Evolutionary conservation across 2,329 filamentous ascomycete genomes (phyloP).

Genomic region (Neoscytalidium dimidiatum): DNA sequence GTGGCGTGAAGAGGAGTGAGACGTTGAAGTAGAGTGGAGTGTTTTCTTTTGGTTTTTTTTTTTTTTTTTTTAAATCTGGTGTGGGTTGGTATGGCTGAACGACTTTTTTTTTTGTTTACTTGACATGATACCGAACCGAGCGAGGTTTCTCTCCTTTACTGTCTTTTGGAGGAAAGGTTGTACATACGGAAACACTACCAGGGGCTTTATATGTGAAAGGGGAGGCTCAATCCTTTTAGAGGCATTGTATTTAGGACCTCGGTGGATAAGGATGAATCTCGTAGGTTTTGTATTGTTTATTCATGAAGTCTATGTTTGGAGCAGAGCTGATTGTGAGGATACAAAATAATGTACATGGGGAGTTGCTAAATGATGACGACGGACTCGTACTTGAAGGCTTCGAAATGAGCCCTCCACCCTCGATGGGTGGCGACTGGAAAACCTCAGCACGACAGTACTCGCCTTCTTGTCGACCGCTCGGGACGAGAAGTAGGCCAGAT

Average conservation of each 20-base stretch:
- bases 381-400: not conserved
- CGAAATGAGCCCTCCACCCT: not conserved
- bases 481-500: not conserved
- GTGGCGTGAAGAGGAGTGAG: conserved; percentile 16
- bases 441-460: not conserved
- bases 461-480: not conserved
- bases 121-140: conserved; percentile 5
- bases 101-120: not conserved
- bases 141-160: conserved; percentile 9
- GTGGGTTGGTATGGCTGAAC: not conserved
- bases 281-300: not conserved
- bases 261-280: too few relatives aligned
- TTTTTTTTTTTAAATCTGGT: not conserved
- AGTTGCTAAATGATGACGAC: not conserved
- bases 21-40: conserved; percentile 2
- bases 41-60: not conserved
- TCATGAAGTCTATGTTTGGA: not conserved
- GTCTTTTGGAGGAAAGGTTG: too few relatives aligned
- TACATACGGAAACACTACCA: too few relatives aligned
- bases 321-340: too few relatives aligned
- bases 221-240: too few relatives aligned
- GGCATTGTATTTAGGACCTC: too few relatives aligned
- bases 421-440: not conserved
- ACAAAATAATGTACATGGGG: too few relatives aligned
- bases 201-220: too few relatives aligned